A percentile compares a stretch with the other conserved stretches of the same genome.
Conservation (phyloP, 179 eudicot genomes). For the Gypsophila paniculata region DNA sequence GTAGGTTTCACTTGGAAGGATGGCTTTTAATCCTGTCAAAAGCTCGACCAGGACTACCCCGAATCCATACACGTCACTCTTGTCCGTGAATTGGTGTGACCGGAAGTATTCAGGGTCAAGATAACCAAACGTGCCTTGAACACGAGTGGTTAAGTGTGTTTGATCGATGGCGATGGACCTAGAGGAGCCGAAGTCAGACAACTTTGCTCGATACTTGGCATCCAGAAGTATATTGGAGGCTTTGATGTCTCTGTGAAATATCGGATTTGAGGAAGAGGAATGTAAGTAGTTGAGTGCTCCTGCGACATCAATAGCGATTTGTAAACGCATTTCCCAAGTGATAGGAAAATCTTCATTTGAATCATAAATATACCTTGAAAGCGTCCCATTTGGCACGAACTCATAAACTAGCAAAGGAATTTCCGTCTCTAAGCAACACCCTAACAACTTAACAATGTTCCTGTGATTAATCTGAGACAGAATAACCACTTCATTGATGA, state of each 20-base stretch:
- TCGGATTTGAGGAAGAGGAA: conserved; percentile 29
- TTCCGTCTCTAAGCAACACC: conserved; percentile 48
- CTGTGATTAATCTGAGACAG: conserved; percentile 45
- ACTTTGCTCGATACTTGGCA: conserved; percentile 30
- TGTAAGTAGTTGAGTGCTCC: conserved; percentile 35
- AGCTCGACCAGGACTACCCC: conserved; percentile 55
- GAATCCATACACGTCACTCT: conserved; percentile 42
- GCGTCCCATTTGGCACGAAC: conserved; percentile 37
- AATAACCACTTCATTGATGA: conserved; percentile 48
- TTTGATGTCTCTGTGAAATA: conserved; percentile 36
- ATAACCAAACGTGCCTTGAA: conserved; percentile 40
- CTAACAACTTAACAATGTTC: conserved; percentile 40
- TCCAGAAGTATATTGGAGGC: conserved; percentile 36
- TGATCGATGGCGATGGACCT: conserved; percentile 31
- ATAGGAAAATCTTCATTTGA: conserved; percentile 29
- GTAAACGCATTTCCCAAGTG: conserved; percentile 34
- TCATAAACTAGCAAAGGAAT: conserved; percentile 48
- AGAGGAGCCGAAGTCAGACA: conserved; percentile 39
- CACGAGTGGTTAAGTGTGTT: conserved; percentile 34
- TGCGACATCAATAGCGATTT: conserved; percentile 33
- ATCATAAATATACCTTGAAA: conserved; percentile 30
- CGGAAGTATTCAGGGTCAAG: conserved; percentile 35
- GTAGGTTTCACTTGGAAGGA: conserved; percentile 21
- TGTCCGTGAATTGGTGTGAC: conserved; percentile 32
- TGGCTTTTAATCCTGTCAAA: conserved; percentile 38